Evolutionary conservation across 345 rosid species (phyloP), one percentile per base, ranked within the genome.

Genomic region (Nasturtium officinale): DNA sequence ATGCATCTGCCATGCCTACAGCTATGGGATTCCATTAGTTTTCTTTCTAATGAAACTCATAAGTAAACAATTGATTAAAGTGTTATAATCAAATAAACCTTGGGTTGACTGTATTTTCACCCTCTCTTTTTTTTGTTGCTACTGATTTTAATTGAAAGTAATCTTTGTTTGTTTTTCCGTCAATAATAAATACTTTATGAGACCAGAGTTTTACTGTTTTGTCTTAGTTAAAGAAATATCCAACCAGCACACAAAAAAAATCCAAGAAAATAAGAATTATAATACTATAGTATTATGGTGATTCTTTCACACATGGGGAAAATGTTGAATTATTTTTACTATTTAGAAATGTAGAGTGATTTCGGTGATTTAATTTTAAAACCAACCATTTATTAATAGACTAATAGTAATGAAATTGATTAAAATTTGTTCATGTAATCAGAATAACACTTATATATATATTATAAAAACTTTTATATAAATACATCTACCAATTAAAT

Each of bases 21-120:
- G 56, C 71, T 20, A 52, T 52, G 71, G 60, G 71, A 9, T 51
- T 35, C 60, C 71, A 66, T 52, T 66, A 59, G 47, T 37, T 59
- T 12, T 35, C 8, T 40, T 12, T 40, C 28, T 59, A 12, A 33
- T 23, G 10, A 21, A 58, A 20, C 57, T 23, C 74, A 58, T 15
- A 40, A 21, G 21, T 5, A 35, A 13, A 53, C 6, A 56, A 60
- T 5, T 15, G 26, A 52, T 17, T 17, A 6, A 42, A 20, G 45
- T 62, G 53, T 6, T 55, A 53, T 28, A 17, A 40, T 28, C 43
- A 40, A 52, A 61, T 62, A 53, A 61, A 63, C 10, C 3, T 63
- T 62, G 69, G 63, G 70, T 62, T 20, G 63, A 20, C 18, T 72
- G 18, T 64, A 9, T n/a, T 61, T 61, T 61, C 50, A 40, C 29